These are phyloP conservation scores for Omphalotus olearius DNA, from an alignment of 1,284 basidiomycete species.

Conservation along the genomic window DNA sequence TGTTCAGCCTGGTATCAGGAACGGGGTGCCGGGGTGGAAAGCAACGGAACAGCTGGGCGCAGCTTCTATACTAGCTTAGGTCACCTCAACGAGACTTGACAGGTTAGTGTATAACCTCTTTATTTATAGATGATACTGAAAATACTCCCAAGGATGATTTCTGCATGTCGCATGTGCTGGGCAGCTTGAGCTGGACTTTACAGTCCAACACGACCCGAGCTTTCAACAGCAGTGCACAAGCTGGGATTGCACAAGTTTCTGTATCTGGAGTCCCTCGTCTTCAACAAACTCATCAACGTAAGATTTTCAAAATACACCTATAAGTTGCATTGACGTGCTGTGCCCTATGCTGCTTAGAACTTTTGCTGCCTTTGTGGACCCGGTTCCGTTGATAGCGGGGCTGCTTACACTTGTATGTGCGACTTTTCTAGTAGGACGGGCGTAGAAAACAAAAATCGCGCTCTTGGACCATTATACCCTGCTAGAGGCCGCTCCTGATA, in stretches of 20 bases:
- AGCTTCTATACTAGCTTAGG: constrained; percentile 82
- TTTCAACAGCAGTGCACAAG: constrained; percentile 42
- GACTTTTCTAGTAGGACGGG: too few relatives aligned
- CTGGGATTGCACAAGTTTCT: constrained; percentile 24
- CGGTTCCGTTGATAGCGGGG: too few relatives aligned
- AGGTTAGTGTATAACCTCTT: constrained; percentile 32
- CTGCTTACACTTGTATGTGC: too few relatives aligned
- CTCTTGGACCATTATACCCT: too few relatives aligned
- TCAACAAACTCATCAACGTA: neutral
- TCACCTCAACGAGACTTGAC: constrained; percentile 69
- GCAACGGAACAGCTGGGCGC: constrained; percentile 52
- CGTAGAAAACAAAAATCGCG: too few relatives aligned
- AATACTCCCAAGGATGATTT: constrained; percentile 33
- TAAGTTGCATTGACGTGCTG: too few relatives aligned
- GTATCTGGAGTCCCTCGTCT: neutral
- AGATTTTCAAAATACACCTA: neutral
- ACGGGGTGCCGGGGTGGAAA: constrained; percentile 52
- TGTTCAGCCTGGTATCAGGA: constrained; percentile 78
- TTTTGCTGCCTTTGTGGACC: too few relatives aligned
- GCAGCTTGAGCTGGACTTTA: constrained; percentile 71
- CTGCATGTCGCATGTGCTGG: constrained; percentile 68
- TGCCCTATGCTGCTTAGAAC: too few relatives aligned
- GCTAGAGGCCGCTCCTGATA: too few relatives aligned
- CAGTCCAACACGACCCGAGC: constrained; percentile 56
- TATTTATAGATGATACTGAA: neutral